phyloP scores from a whole-genome alignment of 1,284 basidiomycete genomes.

The Inonotus hispidus region DNA sequence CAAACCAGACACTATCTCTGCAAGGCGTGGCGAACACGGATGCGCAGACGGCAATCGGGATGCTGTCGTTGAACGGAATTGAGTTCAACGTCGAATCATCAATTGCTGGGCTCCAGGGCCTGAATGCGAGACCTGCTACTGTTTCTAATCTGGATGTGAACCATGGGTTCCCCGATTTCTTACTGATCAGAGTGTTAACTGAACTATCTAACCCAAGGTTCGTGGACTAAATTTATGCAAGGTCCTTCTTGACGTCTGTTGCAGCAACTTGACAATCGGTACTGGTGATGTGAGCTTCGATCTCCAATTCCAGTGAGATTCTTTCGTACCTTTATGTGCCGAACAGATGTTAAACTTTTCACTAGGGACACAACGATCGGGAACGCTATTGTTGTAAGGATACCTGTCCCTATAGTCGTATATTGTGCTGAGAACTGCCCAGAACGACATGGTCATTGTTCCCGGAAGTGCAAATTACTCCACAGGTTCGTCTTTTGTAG shows the following conservation, averaged over 20 bases:
- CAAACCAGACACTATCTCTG: conserved; percentile 47
- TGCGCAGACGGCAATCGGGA: conserved; percentile 68
- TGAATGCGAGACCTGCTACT: conserved; percentile 54
- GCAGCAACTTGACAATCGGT: conserved; percentile 68
- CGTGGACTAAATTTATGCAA: conserved; percentile 14
- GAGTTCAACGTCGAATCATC: conserved; percentile 58
- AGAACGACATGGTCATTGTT: conserved; percentile 49
- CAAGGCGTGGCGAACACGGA: conserved; percentile 56
- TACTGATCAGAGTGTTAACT: conserved; percentile 66
- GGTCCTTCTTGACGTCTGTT: conserved; percentile 14
- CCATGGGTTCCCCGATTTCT: conserved; percentile 60
- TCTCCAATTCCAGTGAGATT: conserved; percentile 50
- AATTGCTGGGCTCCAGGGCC: conserved; percentile 64
- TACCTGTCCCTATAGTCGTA: conserved; percentile 21
- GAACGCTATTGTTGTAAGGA: conserved; percentile 49
- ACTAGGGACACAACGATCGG: conserved; percentile 51
- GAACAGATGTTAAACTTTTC: conserved; percentile 7
- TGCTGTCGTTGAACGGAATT: conserved; percentile 56
- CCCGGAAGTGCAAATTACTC: conserved; percentile 51
- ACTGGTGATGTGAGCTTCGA: conserved; percentile 60
- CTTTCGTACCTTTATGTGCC: neutral
- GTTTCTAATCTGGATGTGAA: conserved; percentile 64
- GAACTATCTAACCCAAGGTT: conserved; percentile 60
- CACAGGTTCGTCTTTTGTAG: conserved; percentile 35
- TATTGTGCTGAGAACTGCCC: conserved; percentile 17